Percentiles rank a stretch among this genome's conserved stretches.
Conservation (phyloP, 2,329 filamentous ascomycete genomes). For the Fusarium subtropicale region DNA sequence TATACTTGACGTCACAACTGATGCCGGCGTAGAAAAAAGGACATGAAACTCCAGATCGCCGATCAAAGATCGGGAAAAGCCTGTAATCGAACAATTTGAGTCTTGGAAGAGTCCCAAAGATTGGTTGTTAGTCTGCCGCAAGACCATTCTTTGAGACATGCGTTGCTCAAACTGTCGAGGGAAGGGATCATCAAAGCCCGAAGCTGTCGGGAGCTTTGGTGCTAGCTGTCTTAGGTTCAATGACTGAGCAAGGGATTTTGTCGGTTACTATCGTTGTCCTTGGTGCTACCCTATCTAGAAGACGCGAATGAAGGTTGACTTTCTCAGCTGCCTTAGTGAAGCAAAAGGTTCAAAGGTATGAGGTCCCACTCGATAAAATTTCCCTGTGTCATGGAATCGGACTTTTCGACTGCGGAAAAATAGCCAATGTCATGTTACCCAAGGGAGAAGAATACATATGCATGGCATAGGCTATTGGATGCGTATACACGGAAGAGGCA, state of each 20-base stretch:
- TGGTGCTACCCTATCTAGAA: conserved; percentile 2
- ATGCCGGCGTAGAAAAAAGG: conserved; percentile 8
- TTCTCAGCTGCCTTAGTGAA: neutral
- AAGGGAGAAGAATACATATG: neutral
- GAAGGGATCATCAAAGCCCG: conserved; percentile 16
- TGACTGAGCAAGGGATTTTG: conserved; percentile 29
- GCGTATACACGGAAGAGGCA: neutral
- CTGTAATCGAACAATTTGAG: conserved; percentile 11
- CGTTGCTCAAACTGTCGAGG: conserved; percentile 19
- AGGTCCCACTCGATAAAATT: neutral
- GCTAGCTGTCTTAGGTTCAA: conserved; percentile 3
- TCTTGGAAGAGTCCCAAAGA: conserved; percentile 18
- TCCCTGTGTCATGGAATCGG: neutral
- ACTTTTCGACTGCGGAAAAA: neutral
- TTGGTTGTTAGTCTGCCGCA: conserved; percentile 16
- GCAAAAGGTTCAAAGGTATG: neutral
- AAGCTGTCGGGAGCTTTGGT: conserved; percentile 1
- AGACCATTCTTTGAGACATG: conserved; percentile 29
- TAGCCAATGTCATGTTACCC: neutral
- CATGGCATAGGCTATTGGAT: neutral
- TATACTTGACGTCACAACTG: conserved; percentile 23
- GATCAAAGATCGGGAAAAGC: conserved; percentile 15
- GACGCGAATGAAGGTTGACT: neutral
- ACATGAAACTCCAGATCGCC: conserved; percentile 15
- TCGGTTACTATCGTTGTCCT: neutral